Conservation (phyloP, 1,284 basidiomycete genomes). For the Malassezia brasiliensis region DNA sequence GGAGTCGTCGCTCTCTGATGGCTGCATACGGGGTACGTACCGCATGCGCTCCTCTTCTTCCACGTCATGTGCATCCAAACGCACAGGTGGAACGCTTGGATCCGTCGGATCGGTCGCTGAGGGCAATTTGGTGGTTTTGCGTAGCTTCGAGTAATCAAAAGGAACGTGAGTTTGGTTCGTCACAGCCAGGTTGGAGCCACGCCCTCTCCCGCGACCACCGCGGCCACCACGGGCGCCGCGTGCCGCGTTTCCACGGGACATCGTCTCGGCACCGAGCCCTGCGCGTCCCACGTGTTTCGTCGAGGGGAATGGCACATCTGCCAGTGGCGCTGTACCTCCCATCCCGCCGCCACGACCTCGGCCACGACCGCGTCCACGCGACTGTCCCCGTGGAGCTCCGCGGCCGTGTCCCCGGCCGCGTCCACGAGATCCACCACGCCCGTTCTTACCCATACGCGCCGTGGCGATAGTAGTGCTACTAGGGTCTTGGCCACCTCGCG, state of each 20-base stretch:
- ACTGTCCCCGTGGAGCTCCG: not conserved
- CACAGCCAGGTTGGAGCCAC: slow-evolving; percentile 3
- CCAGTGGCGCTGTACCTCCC: not conserved
- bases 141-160: slow-evolving; percentile 6
- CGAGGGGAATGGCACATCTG: not conserved
- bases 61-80: too few species aligned
- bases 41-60: too few species aligned
- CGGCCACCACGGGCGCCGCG: not conserved
- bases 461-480: too few species aligned
- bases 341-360: not conserved
- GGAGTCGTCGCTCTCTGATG: too few species aligned
- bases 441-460: slow-evolving; percentile 1
- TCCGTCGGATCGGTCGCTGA: not conserved
- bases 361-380: slow-evolving; percentile 2
- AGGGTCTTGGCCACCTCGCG: not conserved
- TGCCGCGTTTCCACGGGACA: not conserved
- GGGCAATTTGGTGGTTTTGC: not conserved
- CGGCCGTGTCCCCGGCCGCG: slow-evolving; percentile 3
- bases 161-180: slow-evolving; percentile 14
- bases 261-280: not conserved
- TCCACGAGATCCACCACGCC: not conserved
- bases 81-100: not conserved
- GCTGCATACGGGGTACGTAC: too few species aligned
- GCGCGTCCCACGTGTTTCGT: not conserved
- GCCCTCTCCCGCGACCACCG: not conserved